phyloP scores from a whole-genome alignment of 2,329 filamentous ascomycete genomes.

The Epichloe amarillans region DNA sequence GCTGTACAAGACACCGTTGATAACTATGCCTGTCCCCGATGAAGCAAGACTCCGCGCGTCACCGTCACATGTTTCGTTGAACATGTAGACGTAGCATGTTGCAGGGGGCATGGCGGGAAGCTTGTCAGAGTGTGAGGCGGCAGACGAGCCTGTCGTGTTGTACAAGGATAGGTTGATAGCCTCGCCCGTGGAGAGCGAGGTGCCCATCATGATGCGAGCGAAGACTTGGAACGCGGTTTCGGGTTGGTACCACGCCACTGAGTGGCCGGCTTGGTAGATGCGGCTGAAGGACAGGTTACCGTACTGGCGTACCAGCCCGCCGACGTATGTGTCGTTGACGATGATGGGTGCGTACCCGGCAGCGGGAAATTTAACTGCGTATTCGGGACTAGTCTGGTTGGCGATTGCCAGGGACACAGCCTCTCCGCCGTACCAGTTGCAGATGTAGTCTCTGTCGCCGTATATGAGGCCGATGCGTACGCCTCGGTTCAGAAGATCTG shows the following conservation, averaged over 20 bases:
- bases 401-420: constrained; percentile 53
- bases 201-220: constrained; percentile 42
- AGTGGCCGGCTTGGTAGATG: constrained; percentile 53
- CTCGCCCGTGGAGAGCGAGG: constrained; percentile 42
- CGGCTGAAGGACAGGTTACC: constrained; percentile 60
- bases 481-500: constrained; percentile 44
- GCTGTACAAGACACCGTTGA: constrained; percentile 44
- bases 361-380: constrained; percentile 41
- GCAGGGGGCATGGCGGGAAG: constrained; percentile 32
- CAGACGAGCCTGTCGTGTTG: constrained; percentile 45
- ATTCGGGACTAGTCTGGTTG: constrained; percentile 29
- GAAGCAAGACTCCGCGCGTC: constrained; percentile 35
- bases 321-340: constrained; percentile 54
- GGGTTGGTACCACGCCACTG: constrained; percentile 48
- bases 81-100: constrained; percentile 47
- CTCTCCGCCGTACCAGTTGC: constrained; percentile 63
- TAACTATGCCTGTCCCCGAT: constrained; percentile 38
- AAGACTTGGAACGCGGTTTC: constrained; percentile 47
- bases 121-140: constrained; percentile 32
- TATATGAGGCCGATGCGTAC: constrained; percentile 62
- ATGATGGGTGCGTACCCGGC: constrained; percentile 63
- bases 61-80: constrained; percentile 36
- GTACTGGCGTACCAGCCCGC: constrained; percentile 61
- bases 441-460: constrained; percentile 49
- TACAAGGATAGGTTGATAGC: constrained; percentile 37